Evolutionary conservation across 441 rosid genomes (phyloP).

Genomic region (Hura crepitans): DNA sequence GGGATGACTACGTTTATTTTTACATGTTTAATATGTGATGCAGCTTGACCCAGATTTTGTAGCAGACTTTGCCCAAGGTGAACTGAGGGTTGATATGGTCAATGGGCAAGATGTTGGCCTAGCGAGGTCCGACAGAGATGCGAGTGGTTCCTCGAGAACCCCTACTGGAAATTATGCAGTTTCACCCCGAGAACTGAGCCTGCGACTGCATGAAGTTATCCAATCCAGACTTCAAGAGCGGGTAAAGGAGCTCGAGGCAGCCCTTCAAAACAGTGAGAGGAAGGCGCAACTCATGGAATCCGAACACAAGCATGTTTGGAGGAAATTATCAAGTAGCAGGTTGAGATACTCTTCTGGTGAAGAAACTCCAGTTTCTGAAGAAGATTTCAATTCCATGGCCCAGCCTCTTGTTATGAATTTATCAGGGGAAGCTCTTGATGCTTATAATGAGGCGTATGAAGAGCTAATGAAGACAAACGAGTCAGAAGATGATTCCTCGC

Average conservation of each 20-base stretch:
- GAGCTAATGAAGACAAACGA: constrained; percentile 57
- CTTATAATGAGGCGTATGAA: constrained; percentile 64
- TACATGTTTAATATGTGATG: constrained; percentile 17
- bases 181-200: constrained; percentile 68
- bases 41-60: constrained; percentile 62
- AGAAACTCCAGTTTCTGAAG: constrained; percentile 32
- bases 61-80: constrained; percentile 63
- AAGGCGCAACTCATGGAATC: constrained; percentile 54
- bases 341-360: constrained; percentile 31
- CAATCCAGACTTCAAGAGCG: constrained; percentile 62
- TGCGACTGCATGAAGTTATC: constrained; percentile 72
- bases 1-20: background rate
- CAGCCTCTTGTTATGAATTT: constrained; percentile 65
- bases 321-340: constrained; percentile 33
- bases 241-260: constrained; percentile 63
- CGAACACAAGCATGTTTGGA: constrained; percentile 31
- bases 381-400: constrained; percentile 27
- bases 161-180: constrained; percentile 56
- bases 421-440: constrained; percentile 71
- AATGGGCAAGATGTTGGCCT: constrained; percentile 26
- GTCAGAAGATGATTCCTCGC: constrained; percentile 46
- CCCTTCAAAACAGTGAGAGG: constrained; percentile 64
- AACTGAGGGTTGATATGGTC: constrained; percentile 41
- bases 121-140: constrained; percentile 44
- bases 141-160: constrained; percentile 50